A percentile compares a stretch with the other conserved stretches of the same genome.
Conservation (phyloP, 345 rosid genomes). For the Murraya paniculata region DNA sequence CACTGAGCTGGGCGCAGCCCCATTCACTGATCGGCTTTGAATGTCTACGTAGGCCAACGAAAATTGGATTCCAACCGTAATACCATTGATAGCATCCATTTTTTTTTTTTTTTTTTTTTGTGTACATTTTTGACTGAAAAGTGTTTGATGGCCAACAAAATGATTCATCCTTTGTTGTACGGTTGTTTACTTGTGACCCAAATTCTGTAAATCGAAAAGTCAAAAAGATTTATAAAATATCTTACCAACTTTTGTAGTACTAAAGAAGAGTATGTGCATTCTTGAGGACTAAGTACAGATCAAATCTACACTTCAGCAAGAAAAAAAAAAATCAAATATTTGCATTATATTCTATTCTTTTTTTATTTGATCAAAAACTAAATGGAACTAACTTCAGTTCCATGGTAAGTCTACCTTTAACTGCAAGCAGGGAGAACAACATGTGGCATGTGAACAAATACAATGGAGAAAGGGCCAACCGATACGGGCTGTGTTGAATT, state of each 20-base stretch:
- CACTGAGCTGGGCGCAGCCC: background rate
- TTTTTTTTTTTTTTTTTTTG: background rate
- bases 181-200: background rate
- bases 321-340: background rate
- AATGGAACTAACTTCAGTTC: constrained; percentile 26
- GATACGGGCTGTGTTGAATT: constrained; percentile 44
- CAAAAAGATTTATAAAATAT: background rate
- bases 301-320: background rate
- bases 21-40: background rate
- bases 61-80: background rate
- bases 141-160: constrained; percentile 12
- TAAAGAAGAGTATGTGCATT: background rate
- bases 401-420: constrained; percentile 25
- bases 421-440: constrained; percentile 53
- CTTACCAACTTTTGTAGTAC: background rate
- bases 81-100: background rate
- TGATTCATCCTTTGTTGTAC: background rate
- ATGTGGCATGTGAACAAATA: constrained; percentile 57
- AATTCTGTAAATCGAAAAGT: constrained; percentile 1
- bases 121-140: background rate
- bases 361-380: constrained; percentile 22
- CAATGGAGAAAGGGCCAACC: constrained; percentile 67
- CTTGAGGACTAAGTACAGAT: background rate
- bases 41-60: background rate
- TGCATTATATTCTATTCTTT: constrained; percentile 1